Evolutionary conservation across 2,329 filamentous ascomycete species (phyloP).

Genomic region (Mycosphaerelloides madeirae): DNA sequence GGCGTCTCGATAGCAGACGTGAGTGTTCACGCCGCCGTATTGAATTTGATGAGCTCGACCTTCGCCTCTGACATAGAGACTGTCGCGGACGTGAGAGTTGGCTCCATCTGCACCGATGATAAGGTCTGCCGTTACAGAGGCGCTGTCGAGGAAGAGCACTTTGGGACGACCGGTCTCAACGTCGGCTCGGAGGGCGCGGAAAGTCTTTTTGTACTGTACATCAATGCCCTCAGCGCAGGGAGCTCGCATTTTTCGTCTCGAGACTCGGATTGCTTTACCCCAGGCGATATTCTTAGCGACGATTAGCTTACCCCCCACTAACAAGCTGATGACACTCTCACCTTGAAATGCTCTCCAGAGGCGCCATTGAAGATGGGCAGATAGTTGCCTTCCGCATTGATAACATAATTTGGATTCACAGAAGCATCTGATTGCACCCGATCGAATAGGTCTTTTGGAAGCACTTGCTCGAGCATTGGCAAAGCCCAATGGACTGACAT

Average conservation of each 20-base stretch:
- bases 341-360: constrained; percentile 7
- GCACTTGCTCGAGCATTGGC: constrained; percentile 9
- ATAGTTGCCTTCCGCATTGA: constrained; percentile 4
- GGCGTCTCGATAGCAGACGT: constrained; percentile 8
- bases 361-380: constrained; percentile 12
- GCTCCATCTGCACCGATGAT: constrained; percentile 18
- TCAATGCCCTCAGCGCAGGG: constrained; percentile 7
- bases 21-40: constrained; percentile 8
- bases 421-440: constrained; percentile 13
- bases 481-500: constrained; percentile 18
- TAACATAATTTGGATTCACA: constrained; percentile 16
- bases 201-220: constrained; percentile 2
- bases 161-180: neutral
- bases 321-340: neutral
- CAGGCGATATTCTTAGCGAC: constrained; percentile 6
- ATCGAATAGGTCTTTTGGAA: constrained; percentile 13
- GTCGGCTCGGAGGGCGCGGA: neutral
- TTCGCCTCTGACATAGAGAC: constrained; percentile 2
- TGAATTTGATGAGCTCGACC: constrained; percentile 4
- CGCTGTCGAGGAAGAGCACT: constrained; percentile 8
- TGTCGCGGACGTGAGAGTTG: constrained; percentile 11
- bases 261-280: constrained; percentile 12
- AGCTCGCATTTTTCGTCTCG: constrained; percentile 9
- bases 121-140: constrained; percentile 4
- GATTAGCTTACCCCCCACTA: neutral